Conservation (phyloP, 805 yeast genomes). For the Lachancea nothofagi region DNA sequence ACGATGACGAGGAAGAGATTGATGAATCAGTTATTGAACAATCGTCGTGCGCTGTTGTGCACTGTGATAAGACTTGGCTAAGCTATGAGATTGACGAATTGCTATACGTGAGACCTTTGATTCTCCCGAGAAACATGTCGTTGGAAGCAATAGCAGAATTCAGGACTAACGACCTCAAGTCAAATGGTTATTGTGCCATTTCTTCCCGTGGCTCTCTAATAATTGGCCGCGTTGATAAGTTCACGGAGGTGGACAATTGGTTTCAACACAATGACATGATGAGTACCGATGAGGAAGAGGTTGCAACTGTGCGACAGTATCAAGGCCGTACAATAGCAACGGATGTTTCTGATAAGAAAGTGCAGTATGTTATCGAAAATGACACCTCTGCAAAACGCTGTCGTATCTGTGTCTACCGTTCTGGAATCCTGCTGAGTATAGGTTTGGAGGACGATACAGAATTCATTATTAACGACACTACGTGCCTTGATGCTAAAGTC, state of each 20-base stretch:
- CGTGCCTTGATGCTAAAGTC: conserved; percentile 17
- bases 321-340: conserved; percentile 12
- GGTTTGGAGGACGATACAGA: conserved; percentile 4
- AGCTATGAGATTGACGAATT: conserved; percentile 22
- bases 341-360: conserved; percentile 16
- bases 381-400: conserved; percentile 35
- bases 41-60: conserved; percentile 28
- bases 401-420: conserved; percentile 5
- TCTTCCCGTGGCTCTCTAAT: conserved; percentile 23
- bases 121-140: conserved; percentile 14
- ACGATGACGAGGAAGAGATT: conserved; percentile 11
- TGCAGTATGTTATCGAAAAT: conserved; percentile 42
- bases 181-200: conserved; percentile 29
- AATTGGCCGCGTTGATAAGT: conserved; percentile 26
- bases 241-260: conserved; percentile 21
- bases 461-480: conserved; percentile 9
- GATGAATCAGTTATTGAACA: conserved; percentile 12
- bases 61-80: conserved; percentile 34
- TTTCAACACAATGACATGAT: conserved; percentile 12
- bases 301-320: conserved; percentile 5
- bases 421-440: neutral
- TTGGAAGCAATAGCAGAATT: conserved; percentile 18
- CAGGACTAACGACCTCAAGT: conserved; percentile 18
- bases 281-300: conserved; percentile 1
- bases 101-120: conserved; percentile 28